phyloP scores from a whole-genome alignment of 2,329 filamentous ascomycete genomes.

The Fusarium mundagurra region DNA sequence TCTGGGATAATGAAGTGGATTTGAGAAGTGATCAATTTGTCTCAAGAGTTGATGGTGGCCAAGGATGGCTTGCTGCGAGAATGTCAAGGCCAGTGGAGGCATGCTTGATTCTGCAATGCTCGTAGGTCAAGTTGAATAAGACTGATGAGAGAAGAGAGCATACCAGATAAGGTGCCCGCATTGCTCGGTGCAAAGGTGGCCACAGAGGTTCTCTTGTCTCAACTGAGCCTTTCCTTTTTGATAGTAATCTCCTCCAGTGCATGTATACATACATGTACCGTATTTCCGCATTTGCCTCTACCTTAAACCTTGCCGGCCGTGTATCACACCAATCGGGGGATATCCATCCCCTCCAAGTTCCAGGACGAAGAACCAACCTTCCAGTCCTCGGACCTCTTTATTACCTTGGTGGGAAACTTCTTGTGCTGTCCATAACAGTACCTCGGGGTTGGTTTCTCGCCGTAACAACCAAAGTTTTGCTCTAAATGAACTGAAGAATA shows the following conservation, averaged over 20 bases:
- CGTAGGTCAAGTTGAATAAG: neutral
- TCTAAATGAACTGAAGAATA: neutral
- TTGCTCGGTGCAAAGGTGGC: neutral
- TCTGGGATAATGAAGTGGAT: neutral
- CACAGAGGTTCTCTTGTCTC: slow-evolving; percentile 21
- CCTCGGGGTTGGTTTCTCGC: neutral
- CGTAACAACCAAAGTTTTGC: neutral
- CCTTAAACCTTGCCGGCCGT: neutral
- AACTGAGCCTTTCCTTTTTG: neutral
- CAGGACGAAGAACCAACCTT: neutral
- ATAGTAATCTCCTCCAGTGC: neutral
- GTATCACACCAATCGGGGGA: slow-evolving; percentile 11
- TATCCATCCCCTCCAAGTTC: slow-evolving; percentile 9
- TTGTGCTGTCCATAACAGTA: neutral
- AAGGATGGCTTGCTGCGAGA: neutral
- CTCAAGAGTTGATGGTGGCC: neutral
- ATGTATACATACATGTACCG: neutral
- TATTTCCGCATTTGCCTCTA: neutral
- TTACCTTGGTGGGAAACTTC: neutral
- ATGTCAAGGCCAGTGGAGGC: neutral
- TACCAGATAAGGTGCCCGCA: slow-evolving; percentile 1
- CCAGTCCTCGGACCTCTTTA: neutral
- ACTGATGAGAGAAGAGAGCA: slow-evolving; percentile 8
- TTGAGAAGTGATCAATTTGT: slow-evolving; percentile 8
- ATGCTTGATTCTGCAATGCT: slow-evolving; percentile 10